phyloP scores from a whole-genome alignment of 345 rosid species.

The Lepidium aucheri region DNA sequence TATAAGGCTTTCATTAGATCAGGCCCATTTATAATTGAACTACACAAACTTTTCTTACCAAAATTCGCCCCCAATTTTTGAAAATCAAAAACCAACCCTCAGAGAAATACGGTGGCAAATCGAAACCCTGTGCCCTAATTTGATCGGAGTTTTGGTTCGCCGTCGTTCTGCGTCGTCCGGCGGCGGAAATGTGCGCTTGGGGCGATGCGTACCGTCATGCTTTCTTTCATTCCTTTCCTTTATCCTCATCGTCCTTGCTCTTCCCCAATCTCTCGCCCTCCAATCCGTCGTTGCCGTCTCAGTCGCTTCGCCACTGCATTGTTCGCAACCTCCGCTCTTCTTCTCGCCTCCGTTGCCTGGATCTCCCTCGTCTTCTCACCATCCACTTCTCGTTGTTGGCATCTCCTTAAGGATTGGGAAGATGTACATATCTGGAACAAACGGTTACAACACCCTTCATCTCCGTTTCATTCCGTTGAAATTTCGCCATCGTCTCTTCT shows the following conservation, averaged over 20 bases:
- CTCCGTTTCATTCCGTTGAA: not conserved
- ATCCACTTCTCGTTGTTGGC: conserved; percentile 49
- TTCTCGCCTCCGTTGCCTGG: conserved; percentile 70
- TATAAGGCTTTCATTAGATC: not conserved
- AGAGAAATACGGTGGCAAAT: conserved; percentile 1
- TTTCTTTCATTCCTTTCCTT: conserved; percentile 24
- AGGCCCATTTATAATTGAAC: not conserved
- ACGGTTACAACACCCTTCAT: conserved; percentile 16
- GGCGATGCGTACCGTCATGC: conserved; percentile 34
- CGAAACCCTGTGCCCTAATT: conserved; percentile 22
- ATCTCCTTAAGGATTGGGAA: conserved; percentile 47
- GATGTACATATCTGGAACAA: conserved; percentile 26
- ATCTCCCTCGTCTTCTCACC: conserved; percentile 71
- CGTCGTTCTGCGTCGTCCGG: conserved; percentile 16
- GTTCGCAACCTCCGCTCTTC: conserved; percentile 46
- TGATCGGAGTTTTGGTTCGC: not conserved
- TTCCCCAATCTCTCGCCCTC: conserved; percentile 27
- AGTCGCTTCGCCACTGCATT: conserved; percentile 44
- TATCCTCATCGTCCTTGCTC: conserved; percentile 24
- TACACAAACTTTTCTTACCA: not conserved
- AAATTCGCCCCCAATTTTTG: not conserved
- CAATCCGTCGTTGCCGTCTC: conserved; percentile 45
- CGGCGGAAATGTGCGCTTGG: conserved; percentile 36
- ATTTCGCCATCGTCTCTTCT: conserved; percentile 17
- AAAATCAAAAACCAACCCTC: not conserved